Evolutionary conservation across 2,329 filamentous ascomycete genomes (phyloP).

Genomic region (Pseudocercospora ulei): DNA sequence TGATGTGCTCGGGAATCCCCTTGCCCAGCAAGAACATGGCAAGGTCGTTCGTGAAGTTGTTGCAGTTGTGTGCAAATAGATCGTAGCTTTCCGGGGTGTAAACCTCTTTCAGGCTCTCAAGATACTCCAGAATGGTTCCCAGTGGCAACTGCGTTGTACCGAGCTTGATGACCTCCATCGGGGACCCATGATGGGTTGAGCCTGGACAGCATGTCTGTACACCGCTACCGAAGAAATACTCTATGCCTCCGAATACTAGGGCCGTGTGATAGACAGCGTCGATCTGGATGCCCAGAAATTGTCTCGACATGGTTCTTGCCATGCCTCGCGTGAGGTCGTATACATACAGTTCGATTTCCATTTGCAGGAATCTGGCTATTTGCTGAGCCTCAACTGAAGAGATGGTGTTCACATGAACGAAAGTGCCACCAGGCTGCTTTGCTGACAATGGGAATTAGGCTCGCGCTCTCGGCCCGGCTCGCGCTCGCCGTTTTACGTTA

Average conservation of each 20-base stretch:
- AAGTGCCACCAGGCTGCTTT: too few relatives aligned
- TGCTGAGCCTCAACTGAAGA: too few relatives aligned
- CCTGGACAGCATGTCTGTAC: conserved; percentile 74
- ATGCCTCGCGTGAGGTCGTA: conserved; percentile 44
- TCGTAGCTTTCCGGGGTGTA: conserved; percentile 78
- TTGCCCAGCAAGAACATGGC: conserved; percentile 79
- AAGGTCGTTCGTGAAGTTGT: conserved; percentile 93
- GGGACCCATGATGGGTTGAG: conserved; percentile 73
- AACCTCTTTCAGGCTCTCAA: conserved; percentile 70
- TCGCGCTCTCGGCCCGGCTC: too few relatives aligned
- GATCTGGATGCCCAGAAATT: conserved; percentile 59
- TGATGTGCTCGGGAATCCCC: conserved; percentile 79
- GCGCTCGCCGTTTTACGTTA: too few relatives aligned
- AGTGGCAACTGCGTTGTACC: conserved; percentile 69
- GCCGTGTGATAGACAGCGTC: conserved; percentile 95
- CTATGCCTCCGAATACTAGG: conserved; percentile 69
- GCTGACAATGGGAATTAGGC: too few relatives aligned
- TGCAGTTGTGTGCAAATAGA: conserved; percentile 83
- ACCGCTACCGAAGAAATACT: conserved; percentile 84
- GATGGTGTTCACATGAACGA: too few relatives aligned
- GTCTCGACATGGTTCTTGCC: conserved; percentile 44
- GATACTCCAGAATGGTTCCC: conserved; percentile 75
- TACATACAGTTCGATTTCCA: conserved; percentile 46
- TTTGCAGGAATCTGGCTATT: too few relatives aligned
- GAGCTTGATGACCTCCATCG: conserved; percentile 64